These are phyloP conservation scores for Didymosphaeria variabile DNA, from an alignment of 2,329 filamentous ascomycete genomes.

Conservation along the genomic window DNA sequence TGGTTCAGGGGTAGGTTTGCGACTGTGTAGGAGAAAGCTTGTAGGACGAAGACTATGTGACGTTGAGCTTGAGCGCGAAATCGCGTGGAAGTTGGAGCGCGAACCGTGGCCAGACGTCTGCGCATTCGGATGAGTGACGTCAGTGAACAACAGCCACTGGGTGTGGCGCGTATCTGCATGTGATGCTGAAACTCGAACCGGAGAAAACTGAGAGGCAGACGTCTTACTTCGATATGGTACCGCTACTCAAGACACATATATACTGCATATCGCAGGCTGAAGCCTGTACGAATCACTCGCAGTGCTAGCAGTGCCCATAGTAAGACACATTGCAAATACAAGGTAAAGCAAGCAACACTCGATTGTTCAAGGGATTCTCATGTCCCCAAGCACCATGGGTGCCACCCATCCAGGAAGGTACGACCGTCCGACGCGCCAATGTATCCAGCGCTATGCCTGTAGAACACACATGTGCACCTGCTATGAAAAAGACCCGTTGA, in stretches of 20 bases:
- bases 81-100: neutral
- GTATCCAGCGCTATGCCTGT: constrained; percentile 13
- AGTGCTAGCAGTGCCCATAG: neutral
- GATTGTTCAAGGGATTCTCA: neutral
- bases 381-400: constrained; percentile 2
- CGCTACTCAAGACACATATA: neutral
- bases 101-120: constrained; percentile 8
- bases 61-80: neutral
- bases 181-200: neutral
- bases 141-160: neutral
- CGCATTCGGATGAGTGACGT: constrained; percentile 4
- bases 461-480: neutral
- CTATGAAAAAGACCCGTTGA: neutral
- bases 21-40: neutral
- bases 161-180: neutral
- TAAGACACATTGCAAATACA: neutral
- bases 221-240: neutral
- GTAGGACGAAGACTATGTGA: neutral
- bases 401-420: neutral
- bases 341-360: neutral
- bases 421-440: constrained; percentile 3
- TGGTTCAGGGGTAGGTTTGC: neutral
- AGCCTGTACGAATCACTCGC: neutral
- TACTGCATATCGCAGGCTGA: neutral
- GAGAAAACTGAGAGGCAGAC: no score